These are phyloP conservation scores for Lactarius hatsudake DNA, from an alignment of 768 basidiomycete genomes.

Conservation along the genomic window DNA sequence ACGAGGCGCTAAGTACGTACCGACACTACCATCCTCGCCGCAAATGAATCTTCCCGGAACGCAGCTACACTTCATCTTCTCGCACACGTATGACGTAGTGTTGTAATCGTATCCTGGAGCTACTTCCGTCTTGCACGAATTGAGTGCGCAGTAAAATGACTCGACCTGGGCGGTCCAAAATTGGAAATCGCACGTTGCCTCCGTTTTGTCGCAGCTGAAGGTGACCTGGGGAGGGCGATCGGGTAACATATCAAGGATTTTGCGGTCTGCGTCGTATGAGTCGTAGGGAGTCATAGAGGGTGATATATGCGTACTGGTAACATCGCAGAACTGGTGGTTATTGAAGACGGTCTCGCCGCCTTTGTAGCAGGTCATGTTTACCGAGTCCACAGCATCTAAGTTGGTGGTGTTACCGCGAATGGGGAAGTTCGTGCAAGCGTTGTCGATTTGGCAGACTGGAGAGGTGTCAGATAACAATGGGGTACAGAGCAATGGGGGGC, in stretches of 20 bases:
- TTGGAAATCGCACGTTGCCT: constrained; percentile 83
- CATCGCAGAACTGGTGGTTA: constrained; percentile 97
- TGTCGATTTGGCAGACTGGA: constrained; percentile 81
- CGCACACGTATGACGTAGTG: constrained; percentile 73
- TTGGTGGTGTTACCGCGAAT: constrained; percentile 45
- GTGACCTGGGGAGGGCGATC: constrained; percentile 93
- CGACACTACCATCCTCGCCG: constrained; percentile 90
- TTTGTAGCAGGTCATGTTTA: constrained; percentile 90
- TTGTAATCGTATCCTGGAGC: constrained; percentile 61
- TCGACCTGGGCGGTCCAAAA: constrained; percentile 97
- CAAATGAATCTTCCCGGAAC: constrained; percentile 94
- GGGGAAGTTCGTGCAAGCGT: constrained; percentile 78
- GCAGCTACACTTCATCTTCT: constrained; percentile 85
- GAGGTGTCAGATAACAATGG: constrained; percentile 1
- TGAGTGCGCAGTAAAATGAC: constrained; percentile 91
- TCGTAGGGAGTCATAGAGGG: constrained; percentile 3
- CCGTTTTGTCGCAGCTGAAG: constrained; percentile 76
- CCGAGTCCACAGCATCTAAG: constrained; percentile 40
- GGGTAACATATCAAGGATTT: constrained; percentile 92
- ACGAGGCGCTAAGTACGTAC: constrained; percentile 46
- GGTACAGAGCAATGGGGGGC: constrained; percentile 25
- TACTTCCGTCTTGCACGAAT: constrained; percentile 55
- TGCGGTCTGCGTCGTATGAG: constrained; percentile 61
- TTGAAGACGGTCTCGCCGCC: constrained; percentile 92
- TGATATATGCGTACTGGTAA: constrained; percentile 71